These are phyloP conservation scores for Rhododendron vialii DNA, from an alignment of 148 eudicot species.

Conservation along the genomic window DNA sequence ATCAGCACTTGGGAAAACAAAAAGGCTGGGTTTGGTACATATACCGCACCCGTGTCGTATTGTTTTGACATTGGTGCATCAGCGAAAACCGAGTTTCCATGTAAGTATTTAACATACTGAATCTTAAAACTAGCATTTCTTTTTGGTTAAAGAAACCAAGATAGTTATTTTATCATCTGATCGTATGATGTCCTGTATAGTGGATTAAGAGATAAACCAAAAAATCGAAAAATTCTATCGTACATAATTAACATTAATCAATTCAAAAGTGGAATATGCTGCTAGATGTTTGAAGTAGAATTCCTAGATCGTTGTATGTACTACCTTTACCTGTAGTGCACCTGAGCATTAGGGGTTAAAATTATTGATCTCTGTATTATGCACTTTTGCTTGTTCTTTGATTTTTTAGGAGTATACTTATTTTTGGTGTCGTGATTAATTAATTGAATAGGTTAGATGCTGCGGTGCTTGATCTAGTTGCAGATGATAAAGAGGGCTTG, in stretches of 20 bases:
- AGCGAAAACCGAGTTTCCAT: not conserved
- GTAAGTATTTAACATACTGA: not conserved
- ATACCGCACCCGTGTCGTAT: not conserved
- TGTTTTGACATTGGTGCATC: not conserved
- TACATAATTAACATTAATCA: not conserved
- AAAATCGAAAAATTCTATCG: not conserved
- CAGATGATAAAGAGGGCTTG: constrained; percentile 66
- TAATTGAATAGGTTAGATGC: constrained; percentile 61
- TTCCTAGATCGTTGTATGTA: not conserved
- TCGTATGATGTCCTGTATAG: not conserved
- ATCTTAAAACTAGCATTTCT: not conserved
- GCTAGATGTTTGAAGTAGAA: not conserved
- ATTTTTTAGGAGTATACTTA: not conserved
- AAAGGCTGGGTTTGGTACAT: not conserved
- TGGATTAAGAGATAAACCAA: not conserved
- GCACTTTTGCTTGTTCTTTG: not conserved
- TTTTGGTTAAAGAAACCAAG: not conserved
- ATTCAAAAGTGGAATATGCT: not conserved
- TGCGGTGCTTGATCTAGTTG: constrained; percentile 80
- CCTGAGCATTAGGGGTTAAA: not conserved
- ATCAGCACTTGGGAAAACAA: not conserved
- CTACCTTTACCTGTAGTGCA: too few species aligned
- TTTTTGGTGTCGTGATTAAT: not conserved
- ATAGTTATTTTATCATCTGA: not conserved
- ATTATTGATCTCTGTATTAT: not conserved